Conservation (phyloP, 352 stramenopile genomes). For the Plasmopara muralis region DNA sequence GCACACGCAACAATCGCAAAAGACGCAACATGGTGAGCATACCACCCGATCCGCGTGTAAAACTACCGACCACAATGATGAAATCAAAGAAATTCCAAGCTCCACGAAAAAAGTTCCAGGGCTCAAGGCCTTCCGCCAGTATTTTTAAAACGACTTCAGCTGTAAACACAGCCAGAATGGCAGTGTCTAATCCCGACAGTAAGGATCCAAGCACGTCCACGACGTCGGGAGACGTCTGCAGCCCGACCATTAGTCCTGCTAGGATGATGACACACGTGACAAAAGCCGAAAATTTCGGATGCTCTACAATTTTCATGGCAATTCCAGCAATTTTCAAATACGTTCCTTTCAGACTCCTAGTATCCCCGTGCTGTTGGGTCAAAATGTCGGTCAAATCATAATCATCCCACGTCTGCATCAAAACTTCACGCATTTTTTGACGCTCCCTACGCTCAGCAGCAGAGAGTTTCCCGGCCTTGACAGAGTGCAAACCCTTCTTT, state of each 20-base stretch:
- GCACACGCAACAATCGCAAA: conserved; percentile 71
- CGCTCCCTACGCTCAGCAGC: conserved; percentile 47
- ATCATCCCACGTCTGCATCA: conserved; percentile 73
- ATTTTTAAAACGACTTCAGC: conserved; percentile 75
- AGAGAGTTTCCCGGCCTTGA: conserved; percentile 38
- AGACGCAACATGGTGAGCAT: conserved; percentile 83
- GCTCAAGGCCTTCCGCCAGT: conserved; percentile 62
- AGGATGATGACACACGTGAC: conserved; percentile 74
- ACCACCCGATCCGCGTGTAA: conserved; percentile 51
- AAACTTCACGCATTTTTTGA: conserved; percentile 67
- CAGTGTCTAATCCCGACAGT: conserved; percentile 45
- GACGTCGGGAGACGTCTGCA: conserved; percentile 62
- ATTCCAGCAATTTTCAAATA: conserved; percentile 40
- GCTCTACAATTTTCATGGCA: conserved; percentile 47
- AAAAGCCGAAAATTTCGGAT: conserved; percentile 55
- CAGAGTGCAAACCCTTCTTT: background rate
- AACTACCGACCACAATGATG: conserved; percentile 74
- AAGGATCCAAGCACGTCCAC: conserved; percentile 41
- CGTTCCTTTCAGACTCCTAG: conserved; percentile 35
- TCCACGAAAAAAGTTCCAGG: conserved; percentile 68
- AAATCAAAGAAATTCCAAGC: conserved; percentile 84
- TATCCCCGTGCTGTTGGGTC: conserved; percentile 39
- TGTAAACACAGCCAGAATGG: conserved; percentile 73
- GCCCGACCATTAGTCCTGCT: conserved; percentile 64
- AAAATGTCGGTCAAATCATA: conserved; percentile 65